These are phyloP conservation scores for Cenchrus fungigraminus DNA, from an alignment of 176 grass and related monocot genomes.

Conservation along the genomic window DNA sequence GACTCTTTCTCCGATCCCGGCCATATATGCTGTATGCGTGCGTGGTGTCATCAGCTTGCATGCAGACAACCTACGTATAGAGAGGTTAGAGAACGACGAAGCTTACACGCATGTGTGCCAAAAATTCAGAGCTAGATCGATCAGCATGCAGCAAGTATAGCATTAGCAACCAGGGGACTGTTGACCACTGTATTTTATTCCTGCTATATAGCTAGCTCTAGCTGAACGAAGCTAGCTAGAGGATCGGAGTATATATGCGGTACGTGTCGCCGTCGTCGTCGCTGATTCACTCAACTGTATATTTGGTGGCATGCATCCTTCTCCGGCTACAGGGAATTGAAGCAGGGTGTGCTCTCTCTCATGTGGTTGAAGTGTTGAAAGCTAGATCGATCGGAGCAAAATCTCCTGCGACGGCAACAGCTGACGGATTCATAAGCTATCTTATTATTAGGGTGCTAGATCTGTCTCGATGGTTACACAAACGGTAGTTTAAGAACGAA, in stretches of 20 bases:
- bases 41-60: neutral
- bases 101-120: too few relatives aligned
- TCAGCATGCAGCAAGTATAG: neutral
- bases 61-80: neutral
- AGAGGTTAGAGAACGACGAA: too few relatives aligned
- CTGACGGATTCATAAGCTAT: neutral
- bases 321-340: neutral
- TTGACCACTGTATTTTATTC: neutral
- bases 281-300: neutral
- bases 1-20: neutral
- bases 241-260: too few relatives aligned
- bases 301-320: slow-evolving; percentile 35
- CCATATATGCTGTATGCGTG: neutral
- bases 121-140: neutral
- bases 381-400: slow-evolving; percentile 43
- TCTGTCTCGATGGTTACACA: neutral
- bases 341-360: too few relatives aligned
- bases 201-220: neutral
- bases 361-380: neutral
- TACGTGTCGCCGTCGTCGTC: neutral
- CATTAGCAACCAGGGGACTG: too few relatives aligned
- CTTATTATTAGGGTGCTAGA: neutral
- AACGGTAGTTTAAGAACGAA: slow-evolving; percentile 8
- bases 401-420: slow-evolving; percentile 34
- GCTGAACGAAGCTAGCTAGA: neutral